phyloP scores from a whole-genome alignment of 2,329 filamentous ascomycete species.

The Ophioceras dolichostomum region DNA sequence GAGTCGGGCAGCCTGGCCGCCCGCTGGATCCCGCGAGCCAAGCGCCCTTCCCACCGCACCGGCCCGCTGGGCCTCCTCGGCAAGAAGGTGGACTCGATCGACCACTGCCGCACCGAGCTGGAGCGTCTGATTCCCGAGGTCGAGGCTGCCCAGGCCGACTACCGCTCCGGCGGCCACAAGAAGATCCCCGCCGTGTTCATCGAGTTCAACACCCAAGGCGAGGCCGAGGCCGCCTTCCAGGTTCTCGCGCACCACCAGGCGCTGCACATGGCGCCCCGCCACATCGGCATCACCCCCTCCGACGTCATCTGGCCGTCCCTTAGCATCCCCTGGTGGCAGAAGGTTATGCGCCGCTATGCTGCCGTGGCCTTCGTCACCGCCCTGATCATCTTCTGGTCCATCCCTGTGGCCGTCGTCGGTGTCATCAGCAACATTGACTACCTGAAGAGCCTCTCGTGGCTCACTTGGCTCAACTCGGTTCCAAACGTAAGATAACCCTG shows the following conservation, averaged over 20 bases:
- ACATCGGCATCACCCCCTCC: conserved; percentile 67
- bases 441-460: conserved; percentile 52
- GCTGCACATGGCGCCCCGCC: conserved; percentile 75
- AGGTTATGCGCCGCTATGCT: conserved; percentile 57
- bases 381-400: conserved; percentile 78
- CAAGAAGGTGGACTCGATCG: conserved; percentile 88
- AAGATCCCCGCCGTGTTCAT: conserved; percentile 74
- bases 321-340: conserved; percentile 76
- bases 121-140: conserved; percentile 63
- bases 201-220: conserved; percentile 72
- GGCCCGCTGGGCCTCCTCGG: conserved; percentile 60
- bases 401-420: conserved; percentile 68
- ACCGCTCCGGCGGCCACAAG: conserved; percentile 51
- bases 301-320: conserved; percentile 87
- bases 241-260: conserved; percentile 77
- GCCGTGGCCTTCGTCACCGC: conserved; percentile 62
- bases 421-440: conserved; percentile 73
- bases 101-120: conserved; percentile 73
- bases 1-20: conserved; percentile 61
- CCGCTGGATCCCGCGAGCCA: conserved; percentile 60
- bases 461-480: conserved; percentile 58
- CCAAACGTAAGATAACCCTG: conserved; percentile 28
- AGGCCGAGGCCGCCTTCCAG: conserved; percentile 80
- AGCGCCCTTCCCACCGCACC: conserved; percentile 64
- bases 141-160: conserved; percentile 52